Evolutionary conservation across 2,329 filamentous ascomycete species (phyloP).

Genomic region (Didymella glomerata): DNA sequence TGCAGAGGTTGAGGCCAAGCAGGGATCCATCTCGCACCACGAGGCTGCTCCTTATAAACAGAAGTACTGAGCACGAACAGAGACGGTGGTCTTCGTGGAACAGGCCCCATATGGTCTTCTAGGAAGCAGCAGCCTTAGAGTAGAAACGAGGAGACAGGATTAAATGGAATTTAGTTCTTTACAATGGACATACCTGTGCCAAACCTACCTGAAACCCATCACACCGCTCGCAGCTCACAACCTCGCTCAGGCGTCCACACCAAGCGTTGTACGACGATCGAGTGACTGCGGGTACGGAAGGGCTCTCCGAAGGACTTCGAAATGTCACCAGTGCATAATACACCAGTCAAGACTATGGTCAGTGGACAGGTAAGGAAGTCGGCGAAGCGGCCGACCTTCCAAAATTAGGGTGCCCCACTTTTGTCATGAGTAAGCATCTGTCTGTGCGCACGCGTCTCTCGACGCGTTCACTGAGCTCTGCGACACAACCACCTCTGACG

Average conservation of each 20-base stretch:
- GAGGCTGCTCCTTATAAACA: slow-evolving; percentile 20
- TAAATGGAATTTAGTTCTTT: neutral
- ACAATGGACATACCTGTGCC: neutral
- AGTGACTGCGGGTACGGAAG: neutral
- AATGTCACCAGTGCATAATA: neutral
- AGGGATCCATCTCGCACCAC: slow-evolving; percentile 33
- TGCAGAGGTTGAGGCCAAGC: slow-evolving; percentile 65
- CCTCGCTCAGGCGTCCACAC: neutral
- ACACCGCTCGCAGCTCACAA: neutral
- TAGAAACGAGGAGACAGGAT: neutral
- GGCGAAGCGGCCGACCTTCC: neutral
- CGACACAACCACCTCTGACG: neutral
- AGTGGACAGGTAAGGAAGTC: too few species aligned
- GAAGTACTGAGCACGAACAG: slow-evolving; percentile 1
- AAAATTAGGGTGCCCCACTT: neutral
- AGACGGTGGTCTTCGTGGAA: neutral
- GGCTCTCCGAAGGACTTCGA: neutral
- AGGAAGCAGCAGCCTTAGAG: neutral
- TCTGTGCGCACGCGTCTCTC: neutral
- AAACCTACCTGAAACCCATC: too few species aligned
- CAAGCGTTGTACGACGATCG: neutral
- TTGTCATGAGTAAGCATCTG: neutral
- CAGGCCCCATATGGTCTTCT: too few species aligned
- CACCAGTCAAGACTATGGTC: too few species aligned
- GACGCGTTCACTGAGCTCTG: neutral